Base-by-base conservation (phyloP, 2,329 filamentous ascomycete species). In the Emydomyces testavorans region DNA sequence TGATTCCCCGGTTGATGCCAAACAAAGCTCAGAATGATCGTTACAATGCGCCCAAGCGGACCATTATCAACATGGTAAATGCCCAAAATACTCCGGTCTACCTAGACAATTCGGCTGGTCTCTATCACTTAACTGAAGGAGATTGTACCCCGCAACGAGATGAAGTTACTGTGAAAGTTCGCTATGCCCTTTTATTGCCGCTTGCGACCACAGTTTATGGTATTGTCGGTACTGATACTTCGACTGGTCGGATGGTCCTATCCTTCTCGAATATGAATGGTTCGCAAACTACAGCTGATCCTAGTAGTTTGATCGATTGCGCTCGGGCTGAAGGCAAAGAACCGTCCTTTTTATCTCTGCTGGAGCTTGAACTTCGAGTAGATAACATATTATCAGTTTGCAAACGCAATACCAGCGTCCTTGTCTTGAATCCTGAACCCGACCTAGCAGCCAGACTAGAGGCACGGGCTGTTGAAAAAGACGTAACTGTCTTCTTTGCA, bases 1-100 rank as follows among this genome's bases (percentile, higher is more conserved):
- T 54, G n/a, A 52, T 62, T 18, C 56, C 59, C 1, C 55, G 60
- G 24, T 13, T 52, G 3, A 43, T 42, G 11, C 42, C 28, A 8
- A 46, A 52, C 41, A 38, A 40, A 23, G 38, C 32, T 2, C 38
- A 37, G 34, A 49, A 49, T 24, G 16, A 41, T 24, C 45, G 45
- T 2, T 45, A 38, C 34, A 44, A 44, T 20, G 26, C 46, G 7
- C 24, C 21, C 20, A 42, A 40, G 38, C 29, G 46, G 3, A 35
- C 18, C 8, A 45, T 45, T 13, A 1, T 32, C 6, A 16, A 37
- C 24, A 28, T 6, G 4, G 38, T 49, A 16, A 21, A 43, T 31
- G 20, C 20, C 7, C 24, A 28, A 28, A 18, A 38, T 4, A 23
- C 40, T 4, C 38, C 21, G 16, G 26, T 42, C 28, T 23, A 32